Base-by-base conservation (phyloP, 2,329 filamentous ascomycete genomes). In the Lecanosticta acicola region DNA sequence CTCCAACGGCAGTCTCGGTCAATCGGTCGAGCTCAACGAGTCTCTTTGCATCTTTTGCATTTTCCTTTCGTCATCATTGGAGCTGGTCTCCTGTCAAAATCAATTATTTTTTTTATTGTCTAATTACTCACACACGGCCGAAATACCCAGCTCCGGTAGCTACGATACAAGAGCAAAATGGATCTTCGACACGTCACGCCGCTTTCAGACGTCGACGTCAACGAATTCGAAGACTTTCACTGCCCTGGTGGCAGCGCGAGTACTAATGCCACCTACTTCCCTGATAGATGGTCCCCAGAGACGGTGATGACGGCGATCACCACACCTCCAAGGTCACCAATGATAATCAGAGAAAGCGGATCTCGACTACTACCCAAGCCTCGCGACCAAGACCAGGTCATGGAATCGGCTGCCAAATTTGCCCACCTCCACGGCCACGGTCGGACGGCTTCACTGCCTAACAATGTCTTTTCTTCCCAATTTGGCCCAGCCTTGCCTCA, bases 151-250 rank as follows among this genome's bases (percentile, higher is more conserved):
- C 51, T 51, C 55, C 51, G 49, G 51, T 39, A 55, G 51, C 48
- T 44, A 21, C 37, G 11, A 53, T 42, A 41, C 52, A 53, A 50
- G 58, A 20, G 60, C 51, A 53, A 63, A 43, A 67, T 74, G 71
- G 71, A 66, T 55, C 65, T 62, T 56, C 68, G 70, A 58, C 69
- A 72, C 44, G 60, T 68, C 49, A 74, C 71, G 41, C 71, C 71
- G 21, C 70, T 71, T 29, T 60, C 63, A 32, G 56, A 64, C 36
- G 56, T 66, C 45, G 58, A 56, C n/a, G 39, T 51, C 19, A 54
- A 55, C 39, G 52, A 52, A 32, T 60, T 52, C 44, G 51, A 57
- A 20, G 51, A 54, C 36, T 41, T 56, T 39, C 58, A 53, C 41
- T 62, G 57, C 54, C 55, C 59, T 24, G 58, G 55, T 41, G 61